Percentiles rank a stretch among this genome's conserved stretches.
Conservation (phyloP, 352 stramenopile genomes). For the Phytophthora sojae region DNA sequence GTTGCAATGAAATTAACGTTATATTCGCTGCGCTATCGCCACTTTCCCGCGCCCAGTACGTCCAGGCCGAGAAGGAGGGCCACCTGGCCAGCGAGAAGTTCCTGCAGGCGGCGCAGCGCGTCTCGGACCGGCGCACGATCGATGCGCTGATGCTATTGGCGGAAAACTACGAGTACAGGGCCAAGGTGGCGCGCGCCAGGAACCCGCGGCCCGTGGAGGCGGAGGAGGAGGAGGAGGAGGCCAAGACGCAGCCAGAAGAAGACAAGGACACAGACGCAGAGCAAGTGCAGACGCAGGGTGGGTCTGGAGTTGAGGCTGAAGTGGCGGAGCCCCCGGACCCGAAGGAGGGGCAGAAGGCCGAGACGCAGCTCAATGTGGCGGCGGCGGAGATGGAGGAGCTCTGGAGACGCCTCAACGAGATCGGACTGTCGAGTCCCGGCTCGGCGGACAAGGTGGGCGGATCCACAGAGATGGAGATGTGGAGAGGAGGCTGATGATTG, state of each 20-base stretch:
- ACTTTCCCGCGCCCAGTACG: slow-evolving; percentile 40
- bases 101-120: slow-evolving; percentile 59
- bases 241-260: slow-evolving; percentile 3
- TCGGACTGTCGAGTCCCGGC: slow-evolving; percentile 68
- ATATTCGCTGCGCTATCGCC: background rate
- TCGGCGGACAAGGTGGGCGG: slow-evolving; percentile 60
- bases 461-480: background rate
- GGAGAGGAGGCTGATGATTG: background rate
- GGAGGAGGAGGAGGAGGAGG: slow-evolving; percentile 19
- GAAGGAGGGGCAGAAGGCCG: slow-evolving; percentile 45
- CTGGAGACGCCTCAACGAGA: slow-evolving; percentile 79
- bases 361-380: slow-evolving; percentile 73
- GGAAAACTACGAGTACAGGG: slow-evolving; percentile 82
- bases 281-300: background rate
- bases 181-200: slow-evolving; percentile 62
- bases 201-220: slow-evolving; percentile 36
- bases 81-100: slow-evolving; percentile 78
- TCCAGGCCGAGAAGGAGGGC: slow-evolving; percentile 67
- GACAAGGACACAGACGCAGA: background rate
- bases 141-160: slow-evolving; percentile 75
- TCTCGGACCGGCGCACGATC: slow-evolving; percentile 73
- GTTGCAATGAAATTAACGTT: slow-evolving; percentile 3
- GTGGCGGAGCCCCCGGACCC: slow-evolving; percentile 26
- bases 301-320: background rate
- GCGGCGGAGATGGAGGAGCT: slow-evolving; percentile 87